phyloP scores from a whole-genome alignment of 169 alveolate species.

The Plasmodium vinckei region DNA sequence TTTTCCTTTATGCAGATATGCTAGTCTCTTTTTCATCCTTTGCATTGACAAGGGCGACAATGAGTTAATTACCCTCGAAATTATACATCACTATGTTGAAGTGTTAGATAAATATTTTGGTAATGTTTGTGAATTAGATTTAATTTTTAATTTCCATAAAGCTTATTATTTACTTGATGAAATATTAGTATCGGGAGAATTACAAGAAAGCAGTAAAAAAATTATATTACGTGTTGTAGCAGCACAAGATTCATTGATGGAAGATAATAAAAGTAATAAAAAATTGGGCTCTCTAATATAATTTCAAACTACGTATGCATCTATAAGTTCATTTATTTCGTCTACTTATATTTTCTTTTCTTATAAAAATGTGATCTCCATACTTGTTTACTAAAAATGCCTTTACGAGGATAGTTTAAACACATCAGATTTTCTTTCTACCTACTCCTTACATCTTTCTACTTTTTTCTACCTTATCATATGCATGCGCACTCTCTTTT shows the following conservation, averaged over 20 bases:
- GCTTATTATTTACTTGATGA: slow-evolving; percentile 92
- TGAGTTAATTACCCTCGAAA: slow-evolving; percentile 95
- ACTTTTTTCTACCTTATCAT: too few species aligned
- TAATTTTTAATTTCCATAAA: slow-evolving; percentile 98
- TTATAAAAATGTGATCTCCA: too few species aligned
- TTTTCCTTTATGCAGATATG: slow-evolving; percentile 89
- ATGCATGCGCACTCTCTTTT: too few species aligned
- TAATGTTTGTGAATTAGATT: slow-evolving; percentile 99
- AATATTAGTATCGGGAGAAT: slow-evolving; percentile 93
- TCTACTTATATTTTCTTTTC: too few species aligned
- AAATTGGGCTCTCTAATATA: slow-evolving; percentile 42
- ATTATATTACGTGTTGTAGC: slow-evolving; percentile 93
- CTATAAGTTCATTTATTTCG: not conserved
- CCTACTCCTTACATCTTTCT: too few species aligned
- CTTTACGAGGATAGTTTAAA: too few species aligned
- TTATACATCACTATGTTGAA: slow-evolving; percentile 98
- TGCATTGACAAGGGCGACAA: slow-evolving; percentile 97
- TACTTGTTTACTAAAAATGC: too few species aligned
- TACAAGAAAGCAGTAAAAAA: slow-evolving; percentile 95
- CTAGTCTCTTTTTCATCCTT: slow-evolving; percentile 97
- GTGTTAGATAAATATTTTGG: slow-evolving; percentile 98
- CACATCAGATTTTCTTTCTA: too few species aligned
- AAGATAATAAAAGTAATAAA: slow-evolving; percentile 87
- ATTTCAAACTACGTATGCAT: not conserved
- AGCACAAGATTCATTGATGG: slow-evolving; percentile 96